phyloP scores from a whole-genome alignment of 768 basidiomycete species.

The Serendipita sp. region DNA sequence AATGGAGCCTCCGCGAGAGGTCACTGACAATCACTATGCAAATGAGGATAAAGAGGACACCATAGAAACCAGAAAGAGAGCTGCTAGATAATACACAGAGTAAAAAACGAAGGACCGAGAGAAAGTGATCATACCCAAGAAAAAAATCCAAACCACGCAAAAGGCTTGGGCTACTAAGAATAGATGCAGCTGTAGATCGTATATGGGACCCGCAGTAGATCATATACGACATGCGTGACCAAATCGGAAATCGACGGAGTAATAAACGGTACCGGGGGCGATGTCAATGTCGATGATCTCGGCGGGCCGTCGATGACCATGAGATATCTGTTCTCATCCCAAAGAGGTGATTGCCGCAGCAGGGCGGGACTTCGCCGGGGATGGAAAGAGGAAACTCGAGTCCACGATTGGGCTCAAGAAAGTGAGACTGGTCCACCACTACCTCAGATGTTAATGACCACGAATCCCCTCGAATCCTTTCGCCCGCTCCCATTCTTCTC shows the following conservation, averaged over 20 bases:
- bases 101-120: no score
- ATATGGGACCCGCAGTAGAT: neutral
- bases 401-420: no score
- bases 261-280: neutral
- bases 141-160: neutral
- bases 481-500: conserved; percentile 51
- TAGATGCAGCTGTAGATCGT: neutral
- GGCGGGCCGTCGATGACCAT: no score
- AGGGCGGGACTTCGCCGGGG: neutral
- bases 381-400: neutral
- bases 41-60: no score
- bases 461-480: conserved; percentile 60
- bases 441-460: conserved; percentile 53
- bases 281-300: no score
- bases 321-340: no score
- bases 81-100: no score
- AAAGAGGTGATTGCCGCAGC: no score
- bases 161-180: neutral
- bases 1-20: no score
- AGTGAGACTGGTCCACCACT: neutral
- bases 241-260: neutral
- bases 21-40: no score
- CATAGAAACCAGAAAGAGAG: no score
- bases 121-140: neutral
- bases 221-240: neutral